Conservation (phyloP, 208 protist genomes). For the Leishmania braziliensis region DNA sequence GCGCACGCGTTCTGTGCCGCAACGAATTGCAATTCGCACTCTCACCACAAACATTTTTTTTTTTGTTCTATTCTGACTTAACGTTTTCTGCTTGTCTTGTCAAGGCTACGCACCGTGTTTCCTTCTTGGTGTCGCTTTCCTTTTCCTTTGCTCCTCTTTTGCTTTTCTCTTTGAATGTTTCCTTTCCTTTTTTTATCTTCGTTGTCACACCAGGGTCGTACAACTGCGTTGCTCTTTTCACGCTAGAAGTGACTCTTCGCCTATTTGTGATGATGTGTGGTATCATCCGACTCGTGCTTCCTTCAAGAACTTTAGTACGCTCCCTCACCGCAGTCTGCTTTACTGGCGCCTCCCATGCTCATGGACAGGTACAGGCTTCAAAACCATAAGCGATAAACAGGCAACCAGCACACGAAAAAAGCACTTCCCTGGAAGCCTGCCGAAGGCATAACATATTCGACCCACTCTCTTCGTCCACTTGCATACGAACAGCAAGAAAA, state of each 20-base stretch:
- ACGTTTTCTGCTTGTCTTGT: neutral
- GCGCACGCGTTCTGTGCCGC: neutral
- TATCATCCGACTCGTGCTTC: neutral
- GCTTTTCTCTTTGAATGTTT: constrained; percentile 1
- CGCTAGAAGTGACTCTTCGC: neutral
- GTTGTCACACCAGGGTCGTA: neutral
- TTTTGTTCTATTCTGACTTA: constrained; percentile 1
- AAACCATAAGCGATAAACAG: neutral
- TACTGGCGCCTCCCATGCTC: neutral
- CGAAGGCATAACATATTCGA: neutral
- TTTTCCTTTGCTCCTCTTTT: neutral
- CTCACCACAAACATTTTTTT: constrained; percentile 15
- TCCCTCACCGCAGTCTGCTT: neutral
- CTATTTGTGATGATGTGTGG: neutral
- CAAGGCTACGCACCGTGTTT: neutral
- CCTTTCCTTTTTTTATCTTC: neutral
- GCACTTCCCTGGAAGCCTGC: neutral
- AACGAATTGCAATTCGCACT: neutral
- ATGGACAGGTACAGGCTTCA: neutral
- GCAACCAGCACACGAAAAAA: neutral
- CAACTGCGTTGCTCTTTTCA: neutral
- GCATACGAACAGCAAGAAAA: neutral
- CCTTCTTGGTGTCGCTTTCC: neutral
- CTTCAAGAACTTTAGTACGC: neutral
- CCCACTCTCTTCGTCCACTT: neutral